Evolutionary conservation across 441 rosid species (phyloP).

Genomic region (Jatropha podagrica): DNA sequence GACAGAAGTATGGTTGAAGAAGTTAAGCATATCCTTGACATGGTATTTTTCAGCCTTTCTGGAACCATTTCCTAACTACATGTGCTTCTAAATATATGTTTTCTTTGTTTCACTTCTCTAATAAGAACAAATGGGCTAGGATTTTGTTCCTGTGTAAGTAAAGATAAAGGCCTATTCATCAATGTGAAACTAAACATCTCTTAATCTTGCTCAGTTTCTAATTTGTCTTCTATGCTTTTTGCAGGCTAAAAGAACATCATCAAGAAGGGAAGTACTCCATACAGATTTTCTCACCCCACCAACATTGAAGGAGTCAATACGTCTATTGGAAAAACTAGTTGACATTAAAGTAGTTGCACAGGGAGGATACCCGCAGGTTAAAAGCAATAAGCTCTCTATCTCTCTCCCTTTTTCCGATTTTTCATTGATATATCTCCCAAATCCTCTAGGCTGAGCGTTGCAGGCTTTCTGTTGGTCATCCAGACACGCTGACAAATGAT

Average conservation of each 20-base stretch:
- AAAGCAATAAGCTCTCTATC: constrained; percentile 6
- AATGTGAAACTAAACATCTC: not conserved
- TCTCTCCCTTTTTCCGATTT: constrained; percentile 5
- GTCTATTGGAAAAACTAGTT: constrained; percentile 55
- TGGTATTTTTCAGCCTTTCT: constrained; percentile 40
- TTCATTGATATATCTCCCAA: constrained; percentile 18
- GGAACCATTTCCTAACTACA: not conserved
- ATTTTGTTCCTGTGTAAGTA: not conserved
- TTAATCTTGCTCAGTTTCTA: not conserved
- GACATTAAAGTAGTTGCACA: constrained; percentile 65
- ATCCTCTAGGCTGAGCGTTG: constrained; percentile 79
- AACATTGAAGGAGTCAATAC: constrained; percentile 62
- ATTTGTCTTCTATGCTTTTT: not conserved
- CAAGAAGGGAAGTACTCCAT: constrained; percentile 66
- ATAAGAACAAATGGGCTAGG: not conserved
- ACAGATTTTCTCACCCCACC: constrained; percentile 91
- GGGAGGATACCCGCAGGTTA: constrained; percentile 91
- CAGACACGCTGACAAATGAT: constrained; percentile 55
- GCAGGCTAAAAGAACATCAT: constrained; percentile 69
- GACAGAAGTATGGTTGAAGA: constrained; percentile 62
- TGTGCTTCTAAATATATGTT: not conserved
- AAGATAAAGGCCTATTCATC: constrained; percentile 2
- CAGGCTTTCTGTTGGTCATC: constrained; percentile 79
- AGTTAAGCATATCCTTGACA: constrained; percentile 70
- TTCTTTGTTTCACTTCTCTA: not conserved